Percentiles rank a stretch among this genome's conserved stretches.
Evolutionary conservation across 179 eudicot genomes (phyloP).

Genomic region (Spergularia azorica): DNA sequence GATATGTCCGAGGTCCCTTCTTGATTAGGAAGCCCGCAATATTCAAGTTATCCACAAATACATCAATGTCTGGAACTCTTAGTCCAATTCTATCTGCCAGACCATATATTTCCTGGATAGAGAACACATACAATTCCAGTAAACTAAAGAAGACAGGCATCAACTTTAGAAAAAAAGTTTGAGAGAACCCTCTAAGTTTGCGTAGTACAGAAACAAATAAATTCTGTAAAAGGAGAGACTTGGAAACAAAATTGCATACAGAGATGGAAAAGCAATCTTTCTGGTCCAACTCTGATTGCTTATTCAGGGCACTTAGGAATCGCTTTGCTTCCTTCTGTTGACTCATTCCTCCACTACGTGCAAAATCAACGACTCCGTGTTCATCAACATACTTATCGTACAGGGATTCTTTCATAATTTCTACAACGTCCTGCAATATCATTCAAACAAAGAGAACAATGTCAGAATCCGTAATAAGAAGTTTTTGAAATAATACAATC

Average conservation of each 20-base stretch:
- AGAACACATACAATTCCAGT: constrained; percentile 15
- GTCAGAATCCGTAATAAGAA: constrained; percentile 1
- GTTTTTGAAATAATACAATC: not conserved
- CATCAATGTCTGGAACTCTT: constrained; percentile 88
- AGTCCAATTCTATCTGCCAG: constrained; percentile 91
- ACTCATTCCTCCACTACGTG: constrained; percentile 98
- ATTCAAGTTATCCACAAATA: constrained; percentile 77
- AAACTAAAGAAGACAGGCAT: not conserved
- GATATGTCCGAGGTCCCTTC: constrained; percentile 92
- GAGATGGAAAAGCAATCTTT: constrained; percentile 91
- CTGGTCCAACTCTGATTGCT: constrained; percentile 85
- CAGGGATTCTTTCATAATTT: constrained; percentile 97
- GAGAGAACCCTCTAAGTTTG: not conserved
- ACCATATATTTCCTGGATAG: constrained; percentile 82
- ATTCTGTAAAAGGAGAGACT: not conserved
- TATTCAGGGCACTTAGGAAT: constrained; percentile 82
- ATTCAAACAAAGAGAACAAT: constrained; percentile 1
- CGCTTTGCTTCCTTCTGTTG: constrained; percentile 96
- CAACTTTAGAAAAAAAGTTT: not conserved
- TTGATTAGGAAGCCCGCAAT: constrained; percentile 72
- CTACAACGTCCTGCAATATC: constrained; percentile 78
- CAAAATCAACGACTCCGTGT: constrained; percentile 85
- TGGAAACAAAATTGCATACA: constrained; percentile 40
- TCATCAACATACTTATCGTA: constrained; percentile 91
- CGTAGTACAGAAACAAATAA: not conserved